A percentile compares a stretch with the other conserved stretches of the same genome.
phyloP scores from a whole-genome alignment of 495 filamentous ascomycete species.

The Penicillium macrosclerotiorum region DNA sequence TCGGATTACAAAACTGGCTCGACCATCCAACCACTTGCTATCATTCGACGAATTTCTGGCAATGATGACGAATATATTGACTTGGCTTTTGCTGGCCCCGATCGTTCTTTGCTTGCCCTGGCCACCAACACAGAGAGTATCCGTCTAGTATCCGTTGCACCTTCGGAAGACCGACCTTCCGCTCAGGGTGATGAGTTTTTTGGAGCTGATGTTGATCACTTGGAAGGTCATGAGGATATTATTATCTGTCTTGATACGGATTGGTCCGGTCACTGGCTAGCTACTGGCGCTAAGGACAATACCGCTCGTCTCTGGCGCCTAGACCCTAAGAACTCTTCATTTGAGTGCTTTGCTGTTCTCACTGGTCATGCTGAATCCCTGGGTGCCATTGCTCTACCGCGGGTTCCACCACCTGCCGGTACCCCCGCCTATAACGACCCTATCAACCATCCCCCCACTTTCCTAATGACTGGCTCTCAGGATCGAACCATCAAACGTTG shows the following conservation, averaged over 20 bases:
- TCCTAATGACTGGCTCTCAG: constrained; percentile 86
- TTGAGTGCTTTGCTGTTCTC: constrained; percentile 74
- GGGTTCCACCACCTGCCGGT: constrained; percentile 56
- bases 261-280: constrained; percentile 96
- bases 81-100: constrained; percentile 75
- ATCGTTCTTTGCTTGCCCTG: constrained; percentile 78
- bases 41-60: constrained; percentile 77
- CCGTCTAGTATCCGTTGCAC: constrained; percentile 69
- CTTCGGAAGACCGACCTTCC: constrained; percentile 35
- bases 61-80: constrained; percentile 98
- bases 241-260: constrained; percentile 93
- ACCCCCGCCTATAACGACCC: constrained; percentile 65
- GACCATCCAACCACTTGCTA: constrained; percentile 46
- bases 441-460: constrained; percentile 75
- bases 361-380: constrained; percentile 93
- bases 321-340: constrained; percentile 72
- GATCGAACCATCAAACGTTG: constrained; percentile 93
- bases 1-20: constrained; percentile 33
- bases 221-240: constrained; percentile 91
- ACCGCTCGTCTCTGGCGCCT: constrained; percentile 88
- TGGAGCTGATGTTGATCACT: constrained; percentile 81
- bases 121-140: constrained; percentile 95
- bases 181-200: constrained; percentile 55
- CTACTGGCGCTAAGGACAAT: constrained; percentile 95
- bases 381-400: constrained; percentile 84